phyloP scores from a whole-genome alignment of 2,329 filamentous ascomycete genomes.

The Didymella keratinophila region DNA sequence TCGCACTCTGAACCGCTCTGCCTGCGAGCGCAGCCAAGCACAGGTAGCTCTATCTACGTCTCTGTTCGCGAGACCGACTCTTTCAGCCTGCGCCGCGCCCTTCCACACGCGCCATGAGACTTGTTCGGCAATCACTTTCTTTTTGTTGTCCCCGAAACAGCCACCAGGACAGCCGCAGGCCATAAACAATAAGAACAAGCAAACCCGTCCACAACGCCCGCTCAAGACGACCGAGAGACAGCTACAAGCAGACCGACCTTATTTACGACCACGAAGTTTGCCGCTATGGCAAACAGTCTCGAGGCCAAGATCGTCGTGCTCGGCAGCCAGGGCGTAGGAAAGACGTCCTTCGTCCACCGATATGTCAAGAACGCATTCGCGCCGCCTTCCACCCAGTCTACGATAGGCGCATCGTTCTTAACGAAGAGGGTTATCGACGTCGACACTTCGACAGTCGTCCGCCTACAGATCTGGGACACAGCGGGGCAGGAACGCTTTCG shows the following conservation, averaged over 20 bases:
- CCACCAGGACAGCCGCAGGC: slow-evolving; percentile 17
- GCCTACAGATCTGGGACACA: slow-evolving; percentile 97
- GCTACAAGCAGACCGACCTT: neutral
- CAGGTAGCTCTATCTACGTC: slow-evolving; percentile 15
- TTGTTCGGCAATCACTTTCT: slow-evolving; percentile 33
- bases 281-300: slow-evolving; percentile 60
- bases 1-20: slow-evolving; percentile 13
- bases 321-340: slow-evolving; percentile 80
- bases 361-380: slow-evolving; percentile 77
- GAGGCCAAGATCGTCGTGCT: slow-evolving; percentile 85
- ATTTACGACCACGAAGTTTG: neutral
- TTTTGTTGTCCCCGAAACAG: slow-evolving; percentile 25
- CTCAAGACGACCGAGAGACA: slow-evolving; percentile 3
- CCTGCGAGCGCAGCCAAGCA: slow-evolving; percentile 7
- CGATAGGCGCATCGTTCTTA: slow-evolving; percentile 63
- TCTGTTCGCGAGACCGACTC: slow-evolving; percentile 23
- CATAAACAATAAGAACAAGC: slow-evolving; percentile 13
- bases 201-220: neutral
- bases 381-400: slow-evolving; percentile 60
- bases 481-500: slow-evolving; percentile 95
- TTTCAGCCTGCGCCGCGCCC: slow-evolving; percentile 19
- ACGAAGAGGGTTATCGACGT: slow-evolving; percentile 75
- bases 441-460: slow-evolving; percentile 84
- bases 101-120: slow-evolving; percentile 42
- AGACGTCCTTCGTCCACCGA: slow-evolving; percentile 78